A percentile compares a stretch with the other conserved stretches of the same genome.
These are phyloP conservation scores for Vararia minispora DNA, from an alignment of 768 basidiomycete species.

Conservation along the genomic window DNA sequence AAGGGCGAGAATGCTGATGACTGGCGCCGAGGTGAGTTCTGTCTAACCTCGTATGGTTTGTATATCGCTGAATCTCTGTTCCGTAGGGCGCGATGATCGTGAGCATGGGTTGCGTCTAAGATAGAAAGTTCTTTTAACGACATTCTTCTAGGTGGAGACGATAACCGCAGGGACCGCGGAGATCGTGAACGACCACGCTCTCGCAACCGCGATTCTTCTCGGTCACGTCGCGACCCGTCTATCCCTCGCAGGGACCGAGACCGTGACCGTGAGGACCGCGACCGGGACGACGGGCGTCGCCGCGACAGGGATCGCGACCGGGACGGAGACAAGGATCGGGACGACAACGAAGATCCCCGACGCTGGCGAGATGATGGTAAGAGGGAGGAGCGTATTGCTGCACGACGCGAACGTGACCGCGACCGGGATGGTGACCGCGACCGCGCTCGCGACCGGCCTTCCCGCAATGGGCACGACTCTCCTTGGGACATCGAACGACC, in stretches of 20 bases:
- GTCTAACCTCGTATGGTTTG: slow-evolving; percentile 4
- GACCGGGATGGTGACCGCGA: slow-evolving; percentile 28
- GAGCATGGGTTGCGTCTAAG: slow-evolving; percentile 15
- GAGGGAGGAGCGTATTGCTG: slow-evolving; percentile 62
- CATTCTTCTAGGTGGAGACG: slow-evolving; percentile 34
- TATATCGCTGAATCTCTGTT: no score
- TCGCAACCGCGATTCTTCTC: slow-evolving; percentile 50
- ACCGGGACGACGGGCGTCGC: slow-evolving; percentile 22
- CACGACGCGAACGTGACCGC: slow-evolving; percentile 43
- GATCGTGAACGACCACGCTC: slow-evolving; percentile 57
- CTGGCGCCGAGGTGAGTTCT: slow-evolving; percentile 66
- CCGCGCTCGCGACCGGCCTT: slow-evolving; percentile 32
- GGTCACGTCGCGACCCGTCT: slow-evolving; percentile 48
- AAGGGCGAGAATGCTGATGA: slow-evolving; percentile 74
- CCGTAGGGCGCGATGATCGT: slow-evolving; percentile 51
- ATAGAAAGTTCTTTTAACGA: background rate
- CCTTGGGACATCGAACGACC: slow-evolving; percentile 17
- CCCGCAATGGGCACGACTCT: slow-evolving; percentile 6
- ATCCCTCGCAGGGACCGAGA: slow-evolving; percentile 26
- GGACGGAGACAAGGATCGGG: slow-evolving; percentile 31
- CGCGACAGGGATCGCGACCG: slow-evolving; percentile 22
- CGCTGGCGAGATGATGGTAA: slow-evolving; percentile 79
- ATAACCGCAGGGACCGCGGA: slow-evolving; percentile 47
- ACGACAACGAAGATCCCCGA: slow-evolving; percentile 56
- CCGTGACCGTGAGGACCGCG: slow-evolving; percentile 29